Base-by-base conservation (phyloP, 2,329 filamentous ascomycete genomes). In the Neopestalotiopsis clavispora region DNA sequence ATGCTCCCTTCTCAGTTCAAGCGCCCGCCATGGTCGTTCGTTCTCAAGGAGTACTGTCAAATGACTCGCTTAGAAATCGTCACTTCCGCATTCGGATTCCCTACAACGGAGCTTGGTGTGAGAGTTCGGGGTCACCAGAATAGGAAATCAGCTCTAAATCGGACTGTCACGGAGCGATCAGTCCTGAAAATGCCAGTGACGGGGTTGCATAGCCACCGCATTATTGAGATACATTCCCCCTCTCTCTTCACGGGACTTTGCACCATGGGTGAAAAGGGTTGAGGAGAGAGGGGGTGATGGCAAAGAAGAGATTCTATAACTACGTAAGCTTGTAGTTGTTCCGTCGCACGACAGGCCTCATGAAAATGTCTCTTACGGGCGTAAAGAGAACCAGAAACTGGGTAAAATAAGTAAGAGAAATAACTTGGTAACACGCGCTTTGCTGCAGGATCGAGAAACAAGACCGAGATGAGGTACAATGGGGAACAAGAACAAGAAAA, bases 391-490 rank as follows among this genome's bases (percentile, higher is more conserved):
- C 45, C 57, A 57, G 52, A 65, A 60, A 34, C 59, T 57, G 63
- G 34, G 49, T 14, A 67, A 17, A 52, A 10, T 9, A n/a, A 52
- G 17, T 17, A 52, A 52, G 14, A 52, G 45, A 49, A 52, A 20
- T 20, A 52, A 20, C n/a, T 49, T 34, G 72, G 73, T 69, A 52
- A 58, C 63, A 76, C 75, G 73, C 76, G 76, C 74, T 69, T 75
- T 70, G 72, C 74, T 78, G 76, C 76, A 78, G 77, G 76, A 78
- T 78, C 76, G 76, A 78, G 72, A 69, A 71, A 75, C 72, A 75
- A 62, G 73, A 75, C 76, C 74, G 73, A 78, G 76, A 78, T 78
- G 74, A 78, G 74, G 76, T 77, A 77, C 73, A 70, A 68, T 66
- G 65, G 34, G 10, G 10, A 52, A 20, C 23, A 28, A 28, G 23